Base-by-base conservation (phyloP, 2,329 filamentous ascomycete genomes). In the Fusarium falciforme region DNA sequence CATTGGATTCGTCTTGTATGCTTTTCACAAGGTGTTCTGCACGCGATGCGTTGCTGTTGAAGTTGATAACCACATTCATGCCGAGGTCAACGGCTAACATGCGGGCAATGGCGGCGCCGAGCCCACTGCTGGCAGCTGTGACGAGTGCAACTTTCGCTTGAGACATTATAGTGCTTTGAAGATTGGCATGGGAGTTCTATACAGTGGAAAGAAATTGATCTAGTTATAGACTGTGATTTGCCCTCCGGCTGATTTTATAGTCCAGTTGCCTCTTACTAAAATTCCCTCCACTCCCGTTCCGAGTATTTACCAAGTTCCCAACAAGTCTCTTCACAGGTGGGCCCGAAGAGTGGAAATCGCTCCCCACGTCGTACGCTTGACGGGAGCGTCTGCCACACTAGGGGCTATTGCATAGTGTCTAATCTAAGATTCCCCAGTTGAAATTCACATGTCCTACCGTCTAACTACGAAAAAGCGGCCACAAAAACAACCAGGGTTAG, bases 41-140 rank as follows among this genome's bases (percentile, higher is more conserved):
- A 9, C 60, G 40, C 29, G 40, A 62, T 31, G 52, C 6, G 33
- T 55, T 55, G 12, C 29, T 55, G 29, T 62, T 31, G 25, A 40
- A 62, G 60, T 62, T 62, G 29, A 62, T 36, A 25, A 52, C 42
- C 38, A 62, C 60, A 44, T 49, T 62, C 38, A 52, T 62, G 40
- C 60, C 27, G 31, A 47, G 60, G 6, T 55, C 60, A n/a, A 62
- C 35, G 16, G 60, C 60, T 14, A 49, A 14, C 38, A 62, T 49
- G 40, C 60, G 42, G 29, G 52, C 31, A 55, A 55, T 55, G 20
- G 60, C 27, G 17, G 60, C 60, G 12, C 60, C 60, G 7, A 62
- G 60, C 2, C 60, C 60, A 49, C 38, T 35, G 11, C 38, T 49
- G 27, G 40, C 60, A 36, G 40, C 60, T 25, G 60, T 62, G 20